These are phyloP conservation scores for Rubroboletus satanas DNA, from an alignment of 768 basidiomycete genomes.

Conservation along the genomic window DNA sequence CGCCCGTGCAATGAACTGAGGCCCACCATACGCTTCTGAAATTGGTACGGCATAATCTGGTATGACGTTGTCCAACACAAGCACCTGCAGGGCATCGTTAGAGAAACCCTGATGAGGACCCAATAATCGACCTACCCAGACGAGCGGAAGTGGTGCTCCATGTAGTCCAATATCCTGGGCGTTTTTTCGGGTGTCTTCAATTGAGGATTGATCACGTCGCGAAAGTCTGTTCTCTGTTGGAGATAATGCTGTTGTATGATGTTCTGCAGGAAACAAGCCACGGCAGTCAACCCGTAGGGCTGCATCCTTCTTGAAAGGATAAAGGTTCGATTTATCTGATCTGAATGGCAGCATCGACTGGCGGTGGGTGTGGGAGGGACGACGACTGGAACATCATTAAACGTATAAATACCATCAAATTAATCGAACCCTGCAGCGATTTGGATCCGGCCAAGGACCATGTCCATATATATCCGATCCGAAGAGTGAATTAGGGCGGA, in stretches of 20 bases:
- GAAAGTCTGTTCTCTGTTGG: background rate
- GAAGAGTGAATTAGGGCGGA: background rate
- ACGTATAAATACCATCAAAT: background rate
- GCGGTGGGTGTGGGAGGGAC: slow-evolving; percentile 1
- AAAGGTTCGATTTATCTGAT: slow-evolving; percentile 9
- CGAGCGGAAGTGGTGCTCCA: slow-evolving; percentile 27
- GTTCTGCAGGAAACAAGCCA: slow-evolving; percentile 11
- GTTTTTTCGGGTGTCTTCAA: slow-evolving; percentile 3
- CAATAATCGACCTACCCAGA: slow-evolving; percentile 19
- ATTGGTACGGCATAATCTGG: slow-evolving; percentile 29
- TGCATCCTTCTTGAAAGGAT: slow-evolving; percentile 17
- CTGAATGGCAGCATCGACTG: slow-evolving; percentile 14
- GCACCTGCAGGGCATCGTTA: slow-evolving; percentile 11
- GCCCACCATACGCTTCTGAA: slow-evolving; percentile 23
- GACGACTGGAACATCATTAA: slow-evolving; percentile 6
- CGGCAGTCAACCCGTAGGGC: slow-evolving; percentile 21
- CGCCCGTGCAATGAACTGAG: slow-evolving; percentile 28
- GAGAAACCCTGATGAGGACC: background rate
- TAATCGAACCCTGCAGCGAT: background rate
- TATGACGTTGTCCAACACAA: slow-evolving; percentile 26
- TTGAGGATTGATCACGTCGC: slow-evolving; percentile 1
- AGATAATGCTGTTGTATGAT: background rate
- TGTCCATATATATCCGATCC: background rate
- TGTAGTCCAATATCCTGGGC: slow-evolving; percentile 11
- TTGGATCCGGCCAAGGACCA: background rate